These are phyloP conservation scores for Plantago elongata DNA, from an alignment of 257 asterid species.

Conservation along the genomic window DNA sequence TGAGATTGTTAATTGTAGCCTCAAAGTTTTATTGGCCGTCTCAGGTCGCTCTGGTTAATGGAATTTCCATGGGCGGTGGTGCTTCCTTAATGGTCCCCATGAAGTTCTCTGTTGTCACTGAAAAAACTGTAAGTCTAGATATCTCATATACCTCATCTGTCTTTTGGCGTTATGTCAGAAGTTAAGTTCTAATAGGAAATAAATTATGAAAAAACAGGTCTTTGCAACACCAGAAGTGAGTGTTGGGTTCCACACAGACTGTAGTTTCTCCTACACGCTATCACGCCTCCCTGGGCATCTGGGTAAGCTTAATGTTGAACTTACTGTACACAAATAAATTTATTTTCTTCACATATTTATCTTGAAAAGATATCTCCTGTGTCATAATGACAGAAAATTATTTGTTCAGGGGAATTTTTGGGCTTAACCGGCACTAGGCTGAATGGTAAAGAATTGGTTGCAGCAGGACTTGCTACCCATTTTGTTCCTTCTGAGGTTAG, in stretches of 20 bases:
- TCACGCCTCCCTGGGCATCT: constrained; percentile 78
- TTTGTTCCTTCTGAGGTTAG: constrained; percentile 81
- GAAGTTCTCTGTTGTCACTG: constrained; percentile 91
- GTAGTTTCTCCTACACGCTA: constrained; percentile 82
- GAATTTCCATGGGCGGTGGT: constrained; percentile 98
- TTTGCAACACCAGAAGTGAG: constrained; percentile 96
- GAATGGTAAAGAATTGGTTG: constrained; percentile 76
- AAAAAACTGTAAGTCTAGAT: constrained; percentile 63
- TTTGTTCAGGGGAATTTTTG: constrained; percentile 67
- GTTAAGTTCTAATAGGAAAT: constrained; percentile 1
- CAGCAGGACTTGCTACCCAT: constrained; percentile 87
- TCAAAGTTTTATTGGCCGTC: constrained; percentile 7
- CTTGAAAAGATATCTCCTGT: constrained; percentile 3
- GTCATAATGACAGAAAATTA: constrained; percentile 10
- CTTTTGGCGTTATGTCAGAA: not conserved
- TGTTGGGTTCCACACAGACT: constrained; percentile 89
- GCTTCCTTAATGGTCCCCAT: constrained; percentile 88
- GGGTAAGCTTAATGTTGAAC: constrained; percentile 39
- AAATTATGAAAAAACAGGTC: constrained; percentile 39
- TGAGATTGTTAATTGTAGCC: not conserved
- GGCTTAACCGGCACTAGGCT: constrained; percentile 89
- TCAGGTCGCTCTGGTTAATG: constrained; percentile 88
- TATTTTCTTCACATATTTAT: not conserved
- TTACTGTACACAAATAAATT: not conserved
- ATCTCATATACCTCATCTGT: not conserved